Evolutionary conservation across 2,329 filamentous ascomycete genomes (phyloP).

Genomic region (Chrysoporthe austroafricana): DNA sequence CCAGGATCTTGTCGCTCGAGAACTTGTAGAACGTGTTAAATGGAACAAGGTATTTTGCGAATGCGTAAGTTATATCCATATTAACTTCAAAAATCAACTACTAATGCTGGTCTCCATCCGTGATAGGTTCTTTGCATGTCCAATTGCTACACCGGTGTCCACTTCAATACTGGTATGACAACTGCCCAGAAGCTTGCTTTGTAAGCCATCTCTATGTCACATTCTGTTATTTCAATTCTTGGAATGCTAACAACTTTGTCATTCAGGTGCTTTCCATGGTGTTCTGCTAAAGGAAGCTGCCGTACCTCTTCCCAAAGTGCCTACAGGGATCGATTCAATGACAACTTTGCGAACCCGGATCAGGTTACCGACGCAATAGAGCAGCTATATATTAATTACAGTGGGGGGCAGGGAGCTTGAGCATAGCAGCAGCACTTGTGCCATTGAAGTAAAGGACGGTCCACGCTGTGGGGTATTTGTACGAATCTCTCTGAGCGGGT

Average conservation of each 20-base stretch:
- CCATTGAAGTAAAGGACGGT: no score
- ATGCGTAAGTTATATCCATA: background rate
- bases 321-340: background rate
- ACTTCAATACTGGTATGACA: background rate
- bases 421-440: background rate
- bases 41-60: background rate
- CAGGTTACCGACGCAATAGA: background rate
- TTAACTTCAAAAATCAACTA: background rate
- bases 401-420: background rate
- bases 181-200: background rate
- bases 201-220: background rate
- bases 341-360: background rate
- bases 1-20: background rate
- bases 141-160: background rate
- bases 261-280: background rate
- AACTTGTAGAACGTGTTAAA: background rate
- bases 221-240: background rate
- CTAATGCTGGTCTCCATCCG: background rate
- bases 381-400: background rate
- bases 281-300: background rate
- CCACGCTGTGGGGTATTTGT: no score
- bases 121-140: background rate
- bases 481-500: no score
- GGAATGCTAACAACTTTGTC: no score
- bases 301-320: background rate